Percentiles rank a stretch among this genome's conserved stretches.
Conservation (phyloP, 257 asterid genomes). For the Nicotiana tomentosiformis region DNA sequence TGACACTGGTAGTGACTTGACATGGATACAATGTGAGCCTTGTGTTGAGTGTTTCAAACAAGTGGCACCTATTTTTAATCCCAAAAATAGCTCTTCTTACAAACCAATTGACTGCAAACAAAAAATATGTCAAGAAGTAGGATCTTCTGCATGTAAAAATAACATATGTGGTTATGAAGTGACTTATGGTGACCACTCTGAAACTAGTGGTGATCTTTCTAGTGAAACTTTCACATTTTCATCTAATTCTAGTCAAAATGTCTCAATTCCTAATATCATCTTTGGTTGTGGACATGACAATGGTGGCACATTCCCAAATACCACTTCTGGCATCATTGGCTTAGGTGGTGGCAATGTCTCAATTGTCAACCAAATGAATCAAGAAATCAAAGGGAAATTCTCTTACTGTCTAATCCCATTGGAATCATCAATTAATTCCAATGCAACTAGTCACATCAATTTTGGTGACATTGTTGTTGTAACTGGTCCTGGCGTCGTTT, state of each 20-base stretch:
- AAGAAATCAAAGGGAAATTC: constrained; percentile 17
- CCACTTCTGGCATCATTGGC: constrained; percentile 33
- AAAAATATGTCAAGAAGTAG: neutral
- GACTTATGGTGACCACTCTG: constrained; percentile 19
- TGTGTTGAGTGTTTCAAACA: constrained; percentile 12
- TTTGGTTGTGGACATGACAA: constrained; percentile 29
- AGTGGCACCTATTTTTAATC: constrained; percentile 4
- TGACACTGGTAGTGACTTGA: constrained; percentile 21
- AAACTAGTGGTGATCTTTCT: constrained; percentile 15
- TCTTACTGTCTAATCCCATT: constrained; percentile 31
- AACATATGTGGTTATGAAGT: neutral
- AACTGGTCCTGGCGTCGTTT: constrained; percentile 10
- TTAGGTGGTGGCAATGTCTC: constrained; percentile 30
- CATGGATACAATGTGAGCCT: constrained; percentile 29
- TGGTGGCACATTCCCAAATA: constrained; percentile 11
- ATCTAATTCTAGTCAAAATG: neutral
- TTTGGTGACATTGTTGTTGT: constrained; percentile 28
- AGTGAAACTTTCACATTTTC: constrained; percentile 29
- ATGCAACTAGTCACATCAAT: constrained; percentile 21
- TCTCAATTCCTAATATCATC: constrained; percentile 7
- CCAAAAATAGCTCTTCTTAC: constrained; percentile 15
- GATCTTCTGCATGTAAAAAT: neutral
- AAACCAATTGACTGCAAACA: neutral
- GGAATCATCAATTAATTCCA: neutral
- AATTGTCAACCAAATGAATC: constrained; percentile 22